These are phyloP conservation scores for Gentiana straminea DNA, from an alignment of 257 asterid genomes.

Conservation along the genomic window DNA sequence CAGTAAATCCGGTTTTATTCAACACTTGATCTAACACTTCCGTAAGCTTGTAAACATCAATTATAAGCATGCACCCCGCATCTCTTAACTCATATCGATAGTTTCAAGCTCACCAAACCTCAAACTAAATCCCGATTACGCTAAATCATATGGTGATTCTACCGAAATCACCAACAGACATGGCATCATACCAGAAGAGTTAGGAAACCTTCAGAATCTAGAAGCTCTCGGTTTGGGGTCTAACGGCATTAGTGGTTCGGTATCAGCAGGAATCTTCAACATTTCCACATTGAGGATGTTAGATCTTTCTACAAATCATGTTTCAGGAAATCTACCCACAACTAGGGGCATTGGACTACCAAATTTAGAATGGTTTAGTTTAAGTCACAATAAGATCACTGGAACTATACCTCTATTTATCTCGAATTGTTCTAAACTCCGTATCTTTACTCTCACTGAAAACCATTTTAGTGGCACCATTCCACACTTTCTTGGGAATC, in stretches of 20 bases:
- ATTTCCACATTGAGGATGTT: conserved; percentile 20
- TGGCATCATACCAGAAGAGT: conserved; percentile 26
- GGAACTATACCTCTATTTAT: conserved; percentile 17
- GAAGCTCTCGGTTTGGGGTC: conserved; percentile 7
- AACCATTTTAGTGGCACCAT: conserved; percentile 21
- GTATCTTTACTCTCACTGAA: background rate
- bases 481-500: conserved; percentile 17
- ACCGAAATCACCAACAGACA: too few relatives aligned
- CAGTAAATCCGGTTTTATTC: too few relatives aligned
- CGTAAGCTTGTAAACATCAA: too few relatives aligned
- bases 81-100: too few relatives aligned
- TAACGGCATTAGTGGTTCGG: conserved; percentile 10
- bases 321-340: conserved; percentile 8
- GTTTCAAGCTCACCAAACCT: too few relatives aligned
- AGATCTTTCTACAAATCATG: background rate
- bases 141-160: too few relatives aligned
- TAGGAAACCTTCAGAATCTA: conserved; percentile 23
- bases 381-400: conserved; percentile 1
- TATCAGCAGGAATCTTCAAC: conserved; percentile 25
- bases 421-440: conserved; percentile 18
- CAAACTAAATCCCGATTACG: too few relatives aligned
- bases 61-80: too few relatives aligned
- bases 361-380: background rate
- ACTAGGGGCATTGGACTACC: conserved; percentile 7
- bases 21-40: too few relatives aligned